These are phyloP conservation scores for Dicorynia guianensis DNA, from an alignment of 306 rosid species.

Conservation along the genomic window DNA sequence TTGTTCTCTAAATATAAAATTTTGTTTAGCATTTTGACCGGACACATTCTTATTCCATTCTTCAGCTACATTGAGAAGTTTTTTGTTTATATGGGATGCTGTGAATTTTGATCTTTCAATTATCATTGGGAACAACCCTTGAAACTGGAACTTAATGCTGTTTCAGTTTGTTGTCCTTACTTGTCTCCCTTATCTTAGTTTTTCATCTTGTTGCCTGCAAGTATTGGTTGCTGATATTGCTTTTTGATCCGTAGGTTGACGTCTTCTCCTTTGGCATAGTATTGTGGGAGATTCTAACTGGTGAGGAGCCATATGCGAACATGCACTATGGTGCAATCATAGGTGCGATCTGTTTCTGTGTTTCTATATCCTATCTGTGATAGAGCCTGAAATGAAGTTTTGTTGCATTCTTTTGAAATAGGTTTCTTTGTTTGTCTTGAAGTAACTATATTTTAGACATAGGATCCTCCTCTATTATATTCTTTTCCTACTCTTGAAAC, in stretches of 20 bases:
- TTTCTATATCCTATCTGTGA: constrained; percentile 16
- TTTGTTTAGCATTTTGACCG: neutral
- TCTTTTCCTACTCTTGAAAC: neutral
- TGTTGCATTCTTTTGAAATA: constrained; percentile 30
- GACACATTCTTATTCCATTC: constrained; percentile 25
- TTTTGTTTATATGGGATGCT: constrained; percentile 16
- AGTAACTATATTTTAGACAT: constrained; percentile 1
- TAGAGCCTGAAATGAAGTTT: constrained; percentile 19
- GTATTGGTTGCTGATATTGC: constrained; percentile 36
- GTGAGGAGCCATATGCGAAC: constrained; percentile 93
- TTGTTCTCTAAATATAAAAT: too few species aligned
- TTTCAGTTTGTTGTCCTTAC: constrained; percentile 29
- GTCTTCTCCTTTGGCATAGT: constrained; percentile 94
- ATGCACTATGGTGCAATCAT: constrained; percentile 96
- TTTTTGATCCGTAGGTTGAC: constrained; percentile 69
- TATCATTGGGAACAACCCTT: neutral
- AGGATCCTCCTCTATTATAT: neutral
- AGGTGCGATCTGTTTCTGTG: constrained; percentile 52
- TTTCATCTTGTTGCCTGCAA: constrained; percentile 25
- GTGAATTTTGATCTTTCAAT: constrained; percentile 9
- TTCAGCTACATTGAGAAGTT: neutral
- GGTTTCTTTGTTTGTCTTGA: neutral
- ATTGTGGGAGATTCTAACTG: constrained; percentile 89
- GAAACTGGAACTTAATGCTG: neutral
- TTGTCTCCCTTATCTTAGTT: neutral